A percentile compares a stretch with the other conserved stretches of the same genome.
phyloP scores from a whole-genome alignment of 75 land plant species.

The Cunninghamia lanceolata region DNA sequence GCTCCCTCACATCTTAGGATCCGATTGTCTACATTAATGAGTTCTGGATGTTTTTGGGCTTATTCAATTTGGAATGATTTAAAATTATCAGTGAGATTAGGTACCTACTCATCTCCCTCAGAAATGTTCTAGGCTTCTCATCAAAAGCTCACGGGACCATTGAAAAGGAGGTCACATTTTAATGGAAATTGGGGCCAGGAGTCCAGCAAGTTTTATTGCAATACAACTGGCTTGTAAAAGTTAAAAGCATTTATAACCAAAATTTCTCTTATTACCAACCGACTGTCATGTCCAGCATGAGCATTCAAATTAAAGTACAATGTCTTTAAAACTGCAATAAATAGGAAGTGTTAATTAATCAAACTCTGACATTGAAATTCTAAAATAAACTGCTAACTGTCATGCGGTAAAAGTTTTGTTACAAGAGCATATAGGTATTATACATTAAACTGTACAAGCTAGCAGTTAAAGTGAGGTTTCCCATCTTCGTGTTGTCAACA shows the following conservation, averaged over 20 bases:
- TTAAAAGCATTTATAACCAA: background rate
- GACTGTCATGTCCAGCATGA: background rate
- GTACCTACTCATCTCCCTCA: too few relatives aligned
- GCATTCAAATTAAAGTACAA: background rate
- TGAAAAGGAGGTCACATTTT: background rate
- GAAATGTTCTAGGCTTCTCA: background rate
- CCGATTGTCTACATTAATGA: background rate
- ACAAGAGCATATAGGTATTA: background rate
- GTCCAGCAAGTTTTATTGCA: background rate
- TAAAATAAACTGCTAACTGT: background rate
- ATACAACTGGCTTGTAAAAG: conserved; percentile 1
- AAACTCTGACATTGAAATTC: background rate
- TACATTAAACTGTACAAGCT: background rate
- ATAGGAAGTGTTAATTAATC: background rate
- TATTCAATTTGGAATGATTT: background rate
- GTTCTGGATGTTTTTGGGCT: background rate
- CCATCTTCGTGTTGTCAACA: background rate
- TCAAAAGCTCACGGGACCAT: background rate
- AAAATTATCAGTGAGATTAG: background rate
- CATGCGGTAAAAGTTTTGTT: background rate
- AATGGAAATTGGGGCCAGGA: background rate
- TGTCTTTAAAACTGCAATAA: background rate
- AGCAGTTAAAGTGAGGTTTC: background rate
- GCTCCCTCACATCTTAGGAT: background rate
- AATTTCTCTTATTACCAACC: background rate